Conservation (phyloP, 352 stramenopile genomes). For the Globisporangium cylindrosporum region DNA sequence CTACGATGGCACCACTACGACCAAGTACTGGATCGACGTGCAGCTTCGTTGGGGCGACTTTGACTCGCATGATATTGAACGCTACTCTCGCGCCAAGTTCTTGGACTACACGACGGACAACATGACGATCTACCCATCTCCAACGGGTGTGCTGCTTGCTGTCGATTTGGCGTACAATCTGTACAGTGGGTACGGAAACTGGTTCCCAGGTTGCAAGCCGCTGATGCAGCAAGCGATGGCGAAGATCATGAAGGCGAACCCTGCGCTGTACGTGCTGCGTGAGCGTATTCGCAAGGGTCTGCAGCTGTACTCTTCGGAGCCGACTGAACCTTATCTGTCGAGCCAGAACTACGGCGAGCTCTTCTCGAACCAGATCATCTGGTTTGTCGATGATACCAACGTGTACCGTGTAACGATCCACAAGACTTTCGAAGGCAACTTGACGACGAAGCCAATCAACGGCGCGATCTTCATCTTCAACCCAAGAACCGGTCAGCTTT, state of each 20-base stretch:
- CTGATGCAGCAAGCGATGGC: conserved; percentile 99
- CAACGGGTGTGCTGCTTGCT: conserved; percentile 96
- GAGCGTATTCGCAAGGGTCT: conserved; percentile 99
- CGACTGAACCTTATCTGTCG: conserved; percentile 99
- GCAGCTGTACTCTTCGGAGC: conserved; percentile 99
- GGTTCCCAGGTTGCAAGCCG: conserved; percentile 98
- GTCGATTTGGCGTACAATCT: conserved; percentile 99
- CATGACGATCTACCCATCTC: conserved; percentile 99
- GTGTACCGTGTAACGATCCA: conserved; percentile 99
- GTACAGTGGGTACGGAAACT: conserved; percentile 99
- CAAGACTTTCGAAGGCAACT: conserved; percentile 99
- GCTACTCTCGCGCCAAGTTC: conserved; percentile 99
- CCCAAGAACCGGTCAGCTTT: conserved; percentile 98
- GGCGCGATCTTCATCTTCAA: conserved; percentile 99
- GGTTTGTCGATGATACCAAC: conserved; percentile 99
- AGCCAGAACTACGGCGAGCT: conserved; percentile 99
- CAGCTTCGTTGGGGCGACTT: conserved; percentile 99
- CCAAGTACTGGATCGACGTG: conserved; percentile 99
- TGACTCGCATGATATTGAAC: conserved; percentile 99
- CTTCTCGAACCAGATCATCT: conserved; percentile 99
- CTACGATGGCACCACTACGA: conserved; percentile 94
- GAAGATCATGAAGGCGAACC: conserved; percentile 99
- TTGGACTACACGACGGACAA: conserved; percentile 99
- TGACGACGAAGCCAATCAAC: conserved; percentile 99
- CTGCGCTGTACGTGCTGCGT: conserved; percentile 98